Base-by-base conservation (phyloP, 768 basidiomycete species). In the Mycena sanguinolenta region DNA sequence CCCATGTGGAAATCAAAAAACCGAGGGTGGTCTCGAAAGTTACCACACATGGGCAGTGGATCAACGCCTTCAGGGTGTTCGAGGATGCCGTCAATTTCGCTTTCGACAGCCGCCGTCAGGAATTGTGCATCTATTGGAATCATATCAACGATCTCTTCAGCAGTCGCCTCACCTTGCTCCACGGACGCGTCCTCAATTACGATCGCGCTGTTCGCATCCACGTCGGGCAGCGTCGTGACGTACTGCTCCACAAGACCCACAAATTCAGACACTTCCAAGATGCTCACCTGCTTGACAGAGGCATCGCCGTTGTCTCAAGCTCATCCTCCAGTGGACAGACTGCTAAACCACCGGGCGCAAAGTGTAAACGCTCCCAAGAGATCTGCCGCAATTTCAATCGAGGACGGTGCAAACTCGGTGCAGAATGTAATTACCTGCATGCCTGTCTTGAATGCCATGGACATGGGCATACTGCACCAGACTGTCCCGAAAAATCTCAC, bases 1-100 rank as follows among this genome's bases (percentile, higher is more conserved):
- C 42, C 64, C 57, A 58, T 13, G 4, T 67, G 49, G 67, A 69
- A 57, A 23, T 69, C 67, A 69, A 69, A 25, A 69, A 69, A 69
- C 17, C 67, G 42, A 69, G 60, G 42, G 32, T 67, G 65, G 65
- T 59, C 19, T 25, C 65, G 58, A 52, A 42, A n/a, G 30, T 67
- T 58, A 4, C 49, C 36, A 53, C 49, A 12, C 65, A 67, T 14
- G 58, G 65, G 2, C 49, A 67, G 13, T 67, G 65, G 65, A 53
- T 67, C 58, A 60, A 42, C 13, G 65, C 58, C 28, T 67, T 27
- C 49, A 34, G 58, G 19, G 13, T 12, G 19, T 67, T 34, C 53
- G 2, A 32, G 19, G 36, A 38, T 3, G 16, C 23, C 3, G 63
- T 64, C 14, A 44, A n/a, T 42, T 64, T 44, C 39, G 42, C 38